phyloP scores from a whole-genome alignment of 495 filamentous ascomycete species.

The Penicillium odoratum region DNA sequence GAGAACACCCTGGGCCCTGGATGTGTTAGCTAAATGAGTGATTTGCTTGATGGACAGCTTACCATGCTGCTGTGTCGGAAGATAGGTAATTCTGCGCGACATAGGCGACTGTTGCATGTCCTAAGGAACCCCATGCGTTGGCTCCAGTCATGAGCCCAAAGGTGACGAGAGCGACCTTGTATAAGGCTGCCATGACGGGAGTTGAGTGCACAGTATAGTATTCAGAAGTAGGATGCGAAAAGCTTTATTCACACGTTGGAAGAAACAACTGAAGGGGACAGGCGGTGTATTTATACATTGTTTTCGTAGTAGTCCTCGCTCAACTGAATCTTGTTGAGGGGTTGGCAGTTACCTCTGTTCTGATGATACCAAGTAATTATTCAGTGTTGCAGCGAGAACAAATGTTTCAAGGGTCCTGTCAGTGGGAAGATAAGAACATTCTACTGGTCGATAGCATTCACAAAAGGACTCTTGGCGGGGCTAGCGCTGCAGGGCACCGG shows the following conservation, averaged over 20 bases:
- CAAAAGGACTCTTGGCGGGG: not conserved
- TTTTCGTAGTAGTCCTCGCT: too few relatives aligned
- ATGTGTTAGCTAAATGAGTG: not conserved
- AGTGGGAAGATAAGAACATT: not conserved
- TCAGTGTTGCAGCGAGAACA: not conserved
- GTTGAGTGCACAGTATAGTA: not conserved
- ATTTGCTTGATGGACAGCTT: not conserved
- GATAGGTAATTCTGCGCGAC: slow-evolving; percentile 55
- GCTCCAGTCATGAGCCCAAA: slow-evolving; percentile 16
- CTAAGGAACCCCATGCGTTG: slow-evolving; percentile 56
- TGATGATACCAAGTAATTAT: not conserved
- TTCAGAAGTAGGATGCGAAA: not conserved
- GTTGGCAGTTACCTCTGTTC: not conserved
- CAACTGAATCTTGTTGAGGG: too few relatives aligned
- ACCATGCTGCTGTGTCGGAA: slow-evolving; percentile 41
- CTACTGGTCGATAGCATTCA: not conserved
- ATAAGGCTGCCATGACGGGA: not conserved
- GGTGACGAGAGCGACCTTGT: slow-evolving; percentile 11
- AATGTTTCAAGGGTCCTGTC: not conserved
- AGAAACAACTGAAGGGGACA: not conserved
- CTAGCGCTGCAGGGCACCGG: not conserved
- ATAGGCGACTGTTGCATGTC: slow-evolving; percentile 62
- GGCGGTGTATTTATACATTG: not conserved
- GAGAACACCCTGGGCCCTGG: slow-evolving; percentile 26
- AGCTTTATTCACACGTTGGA: not conserved